Evolutionary conservation across 192 early-diverging fungal genomes (phyloP).

Genomic region (Entomortierella chlamydospora): DNA sequence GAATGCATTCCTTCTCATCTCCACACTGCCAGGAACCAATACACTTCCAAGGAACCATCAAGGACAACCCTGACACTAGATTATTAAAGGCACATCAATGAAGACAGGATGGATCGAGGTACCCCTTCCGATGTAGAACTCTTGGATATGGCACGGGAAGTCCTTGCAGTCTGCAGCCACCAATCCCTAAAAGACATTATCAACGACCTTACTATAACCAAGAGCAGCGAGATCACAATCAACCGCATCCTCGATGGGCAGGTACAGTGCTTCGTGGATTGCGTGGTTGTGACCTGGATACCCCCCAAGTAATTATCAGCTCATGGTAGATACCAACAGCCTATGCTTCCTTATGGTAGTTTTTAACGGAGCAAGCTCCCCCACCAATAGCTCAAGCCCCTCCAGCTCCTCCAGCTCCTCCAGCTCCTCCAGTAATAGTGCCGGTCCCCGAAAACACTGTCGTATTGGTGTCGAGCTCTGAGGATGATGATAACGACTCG

Average conservation of each 20-base stretch:
- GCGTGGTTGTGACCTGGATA: too few relatives aligned
- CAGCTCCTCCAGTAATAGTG: too few relatives aligned
- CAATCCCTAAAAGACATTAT: slow-evolving; percentile 31
- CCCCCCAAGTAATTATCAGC: too few relatives aligned
- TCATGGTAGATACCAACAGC: too few relatives aligned
- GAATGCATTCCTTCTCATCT: not conserved
- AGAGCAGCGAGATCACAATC: slow-evolving; percentile 28
- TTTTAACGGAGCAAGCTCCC: not conserved
- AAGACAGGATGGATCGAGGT: slow-evolving; percentile 4
- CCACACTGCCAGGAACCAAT: not conserved
- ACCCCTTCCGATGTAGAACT: slow-evolving; percentile 19
- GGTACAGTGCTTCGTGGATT: slow-evolving; percentile 3
- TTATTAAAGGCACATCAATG: not conserved
- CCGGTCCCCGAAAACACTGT: not conserved
- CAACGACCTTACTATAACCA: slow-evolving; percentile 30
- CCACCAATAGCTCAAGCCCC: not conserved
- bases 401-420: not conserved
- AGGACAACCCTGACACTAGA: not conserved
- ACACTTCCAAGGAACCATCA: not conserved
- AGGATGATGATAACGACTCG: slow-evolving; percentile 3
- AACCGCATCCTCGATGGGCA: slow-evolving; percentile 46
- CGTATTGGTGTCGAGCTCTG: slow-evolving; percentile 12
- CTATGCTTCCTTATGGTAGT: not conserved
- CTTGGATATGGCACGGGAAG: slow-evolving; percentile 50
- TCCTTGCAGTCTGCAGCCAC: slow-evolving; percentile 29